phyloP scores from a whole-genome alignment of 352 stramenopile species.

The Ochromonadaceae sp. region DNA sequence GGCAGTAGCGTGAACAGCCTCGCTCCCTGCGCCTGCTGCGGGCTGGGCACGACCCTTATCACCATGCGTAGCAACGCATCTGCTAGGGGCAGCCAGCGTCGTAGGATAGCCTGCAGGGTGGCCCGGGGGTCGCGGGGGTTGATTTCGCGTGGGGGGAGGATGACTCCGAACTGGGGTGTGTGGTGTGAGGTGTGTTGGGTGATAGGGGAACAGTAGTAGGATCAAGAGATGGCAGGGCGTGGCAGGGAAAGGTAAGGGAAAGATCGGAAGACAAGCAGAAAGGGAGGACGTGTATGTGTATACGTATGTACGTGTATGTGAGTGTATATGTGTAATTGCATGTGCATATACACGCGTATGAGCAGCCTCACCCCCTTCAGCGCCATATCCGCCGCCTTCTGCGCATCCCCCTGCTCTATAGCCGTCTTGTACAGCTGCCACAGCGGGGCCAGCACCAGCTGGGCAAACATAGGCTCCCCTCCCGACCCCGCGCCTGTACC shows the following conservation, averaged over 20 bases:
- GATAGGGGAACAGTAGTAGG: too few relatives aligned
- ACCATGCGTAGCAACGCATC: constrained; percentile 70
- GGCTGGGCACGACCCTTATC: constrained; percentile 55
- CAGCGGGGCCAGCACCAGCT: constrained; percentile 69
- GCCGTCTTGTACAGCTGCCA: constrained; percentile 62
- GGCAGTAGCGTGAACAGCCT: constrained; percentile 51
- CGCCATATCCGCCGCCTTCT: constrained; percentile 33
- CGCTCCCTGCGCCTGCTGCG: constrained; percentile 46
- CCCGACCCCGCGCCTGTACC: background rate
- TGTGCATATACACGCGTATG: too few relatives aligned
- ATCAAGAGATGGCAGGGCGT: too few relatives aligned
- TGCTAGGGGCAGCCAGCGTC: constrained; percentile 67
- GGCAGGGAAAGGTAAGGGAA: too few relatives aligned
- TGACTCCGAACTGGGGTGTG: background rate
- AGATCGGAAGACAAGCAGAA: too few relatives aligned
- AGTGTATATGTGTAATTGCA: too few relatives aligned
- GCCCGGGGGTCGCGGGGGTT: constrained; percentile 21
- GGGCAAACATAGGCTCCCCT: constrained; percentile 68
- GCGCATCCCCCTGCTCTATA: constrained; percentile 27
- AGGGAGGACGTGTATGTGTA: too few relatives aligned
- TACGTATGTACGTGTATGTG: too few relatives aligned
- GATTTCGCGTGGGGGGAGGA: constrained; percentile 34
- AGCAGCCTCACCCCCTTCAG: background rate
- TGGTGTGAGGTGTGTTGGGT: background rate
- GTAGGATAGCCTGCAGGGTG: constrained; percentile 42